Percentiles rank a stretch among this genome's conserved stretches.
These are phyloP conservation scores for Viola pubescens DNA, from an alignment of 441 rosid species.

Conservation along the genomic window DNA sequence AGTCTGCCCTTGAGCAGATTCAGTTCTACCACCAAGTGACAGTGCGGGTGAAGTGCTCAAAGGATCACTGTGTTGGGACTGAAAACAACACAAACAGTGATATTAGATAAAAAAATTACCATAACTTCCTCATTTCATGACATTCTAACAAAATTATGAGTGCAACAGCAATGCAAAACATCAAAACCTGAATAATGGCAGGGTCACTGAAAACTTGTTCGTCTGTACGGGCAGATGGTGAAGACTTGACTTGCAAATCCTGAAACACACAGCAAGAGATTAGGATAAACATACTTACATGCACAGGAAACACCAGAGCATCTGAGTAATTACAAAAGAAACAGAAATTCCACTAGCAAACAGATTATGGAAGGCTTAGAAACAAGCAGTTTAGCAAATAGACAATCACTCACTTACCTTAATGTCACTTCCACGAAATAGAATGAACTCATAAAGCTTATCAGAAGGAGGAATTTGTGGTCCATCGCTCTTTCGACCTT, in stretches of 20 bases:
- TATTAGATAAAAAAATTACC: background rate
- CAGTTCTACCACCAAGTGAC: no score
- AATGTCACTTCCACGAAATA: slow-evolving; percentile 82
- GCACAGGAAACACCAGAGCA: background rate
- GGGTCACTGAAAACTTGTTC: slow-evolving; percentile 34
- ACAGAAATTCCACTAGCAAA: background rate
- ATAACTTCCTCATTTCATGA: background rate
- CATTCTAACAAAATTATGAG: background rate
- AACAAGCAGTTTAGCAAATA: background rate
- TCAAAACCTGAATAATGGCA: slow-evolving; percentile 36
- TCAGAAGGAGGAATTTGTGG: slow-evolving; percentile 54
- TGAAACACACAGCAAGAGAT: slow-evolving; percentile 19
- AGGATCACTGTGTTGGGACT: slow-evolving; percentile 21
- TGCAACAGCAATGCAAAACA: slow-evolving; percentile 1
- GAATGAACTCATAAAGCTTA: slow-evolving; percentile 61
- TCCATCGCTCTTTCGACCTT: slow-evolving; percentile 77
- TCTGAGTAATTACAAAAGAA: background rate
- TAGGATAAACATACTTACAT: background rate
- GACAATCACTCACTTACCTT: slow-evolving; percentile 38
- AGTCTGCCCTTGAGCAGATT: no score
- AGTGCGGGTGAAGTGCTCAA: slow-evolving; percentile 22
- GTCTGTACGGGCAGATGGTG: slow-evolving; percentile 28
- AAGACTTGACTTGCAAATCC: slow-evolving; percentile 52
- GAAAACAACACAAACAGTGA: slow-evolving; percentile 10
- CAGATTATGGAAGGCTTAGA: background rate